These are phyloP conservation scores for Candida yuanshanica DNA, from an alignment of 805 yeast genomes.

Conservation along the genomic window DNA sequence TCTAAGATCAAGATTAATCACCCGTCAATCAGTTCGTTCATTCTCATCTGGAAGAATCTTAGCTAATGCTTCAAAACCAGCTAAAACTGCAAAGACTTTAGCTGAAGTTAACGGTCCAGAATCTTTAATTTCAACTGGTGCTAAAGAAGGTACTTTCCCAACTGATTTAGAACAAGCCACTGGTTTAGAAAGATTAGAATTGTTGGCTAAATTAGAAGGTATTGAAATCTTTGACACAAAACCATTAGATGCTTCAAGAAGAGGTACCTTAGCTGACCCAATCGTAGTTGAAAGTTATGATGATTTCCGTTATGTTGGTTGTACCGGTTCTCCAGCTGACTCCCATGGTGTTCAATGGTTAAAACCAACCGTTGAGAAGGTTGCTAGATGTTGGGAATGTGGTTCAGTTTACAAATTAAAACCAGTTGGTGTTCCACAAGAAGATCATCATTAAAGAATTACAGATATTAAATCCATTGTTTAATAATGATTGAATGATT, in stretches of 20 bases:
- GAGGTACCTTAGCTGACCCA: constrained; percentile 88
- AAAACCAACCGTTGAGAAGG: constrained; percentile 75
- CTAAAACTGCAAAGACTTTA: constrained; percentile 59
- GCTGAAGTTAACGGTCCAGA: constrained; percentile 75
- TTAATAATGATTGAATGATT: not conserved
- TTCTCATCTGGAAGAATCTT: constrained; percentile 27
- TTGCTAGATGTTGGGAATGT: constrained; percentile 98
- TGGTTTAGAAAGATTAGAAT: constrained; percentile 95
- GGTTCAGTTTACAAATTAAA: constrained; percentile 91
- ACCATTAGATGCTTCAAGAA: constrained; percentile 83
- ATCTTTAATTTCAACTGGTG: constrained; percentile 88
- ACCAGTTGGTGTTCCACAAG: constrained; percentile 76
- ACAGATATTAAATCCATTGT: not conserved
- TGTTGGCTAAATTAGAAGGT: constrained; percentile 92
- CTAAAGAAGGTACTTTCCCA: constrained; percentile 78
- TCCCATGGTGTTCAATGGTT: constrained; percentile 91
- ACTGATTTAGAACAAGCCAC: constrained; percentile 95
- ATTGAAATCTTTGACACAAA: constrained; percentile 86
- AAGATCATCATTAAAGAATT: constrained; percentile 34
- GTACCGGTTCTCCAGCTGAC: constrained; percentile 94
- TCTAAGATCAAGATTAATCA: constrained; percentile 29
- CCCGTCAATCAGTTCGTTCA: constrained; percentile 28
- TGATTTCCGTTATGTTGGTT: constrained; percentile 92
- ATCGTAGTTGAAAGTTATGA: constrained; percentile 85
- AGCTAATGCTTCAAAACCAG: constrained; percentile 20